Conservation (phyloP, 768 basidiomycete species). For the Leccinum uliginosum region DNA sequence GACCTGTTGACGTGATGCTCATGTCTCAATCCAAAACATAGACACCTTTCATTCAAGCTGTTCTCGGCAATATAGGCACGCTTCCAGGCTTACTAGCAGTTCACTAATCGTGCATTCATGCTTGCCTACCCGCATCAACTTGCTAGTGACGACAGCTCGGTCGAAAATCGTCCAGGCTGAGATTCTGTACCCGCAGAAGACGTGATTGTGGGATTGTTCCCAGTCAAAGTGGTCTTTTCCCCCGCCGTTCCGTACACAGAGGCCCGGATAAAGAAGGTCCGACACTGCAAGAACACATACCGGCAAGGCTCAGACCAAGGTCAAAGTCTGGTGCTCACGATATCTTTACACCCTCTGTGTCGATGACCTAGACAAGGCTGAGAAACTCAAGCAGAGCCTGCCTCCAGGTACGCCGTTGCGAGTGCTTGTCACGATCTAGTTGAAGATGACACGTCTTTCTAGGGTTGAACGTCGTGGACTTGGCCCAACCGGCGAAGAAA, state of each 20-base stretch:
- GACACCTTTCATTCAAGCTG: too few relatives aligned
- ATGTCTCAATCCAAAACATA: too few relatives aligned
- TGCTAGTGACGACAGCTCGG: too few relatives aligned
- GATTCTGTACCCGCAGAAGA: too few relatives aligned
- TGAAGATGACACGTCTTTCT: background rate
- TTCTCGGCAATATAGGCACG: too few relatives aligned
- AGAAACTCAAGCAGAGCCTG: constrained; percentile 92
- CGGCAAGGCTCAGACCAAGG: constrained; percentile 86
- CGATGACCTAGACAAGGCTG: constrained; percentile 97
- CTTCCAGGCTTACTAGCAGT: too few relatives aligned
- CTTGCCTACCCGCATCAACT: too few relatives aligned
- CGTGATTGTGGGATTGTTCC: too few relatives aligned
- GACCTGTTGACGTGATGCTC: too few relatives aligned
- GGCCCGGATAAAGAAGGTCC: constrained; percentile 97
- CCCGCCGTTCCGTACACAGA: constrained; percentile 43
- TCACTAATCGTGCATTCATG: too few relatives aligned
- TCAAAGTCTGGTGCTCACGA: constrained; percentile 96
- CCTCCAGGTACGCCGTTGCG: constrained; percentile 73
- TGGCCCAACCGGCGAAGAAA: constrained; percentile 60
- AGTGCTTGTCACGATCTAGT: background rate
- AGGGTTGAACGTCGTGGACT: constrained; percentile 73
- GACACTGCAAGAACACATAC: constrained; percentile 58
- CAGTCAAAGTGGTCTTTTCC: too few relatives aligned
- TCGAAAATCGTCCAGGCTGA: too few relatives aligned
- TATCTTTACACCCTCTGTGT: constrained; percentile 97